Base-by-base conservation (phyloP, 192 early-diverging fungal genomes). In the Backusella westeae region DNA sequence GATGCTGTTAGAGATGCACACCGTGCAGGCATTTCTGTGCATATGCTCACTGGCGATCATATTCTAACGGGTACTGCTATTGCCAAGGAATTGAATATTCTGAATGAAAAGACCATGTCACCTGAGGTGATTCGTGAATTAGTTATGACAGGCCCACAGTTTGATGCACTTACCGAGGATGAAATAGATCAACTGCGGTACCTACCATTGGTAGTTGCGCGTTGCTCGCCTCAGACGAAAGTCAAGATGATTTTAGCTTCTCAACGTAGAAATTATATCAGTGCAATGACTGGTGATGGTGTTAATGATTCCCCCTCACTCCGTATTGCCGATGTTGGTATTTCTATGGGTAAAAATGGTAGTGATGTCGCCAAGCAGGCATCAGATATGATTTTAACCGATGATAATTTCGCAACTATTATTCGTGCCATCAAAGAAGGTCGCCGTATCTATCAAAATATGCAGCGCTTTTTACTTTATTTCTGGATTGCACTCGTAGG, bases 11-110 rank as follows among this genome's bases (percentile, higher is more conserved):
- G 86, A 67, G 89, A 89, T 72, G 95, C 95, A 72, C 93, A 96
- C 71, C 81, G 85, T n/a, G 96, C 97, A 5, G 97, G 97, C 14
- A 96, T 98, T 76, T 89, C 89, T 41, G 96, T 98, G 17, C 91
- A 95, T 67, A 98, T 98, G 96, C 88, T 98, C 56, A 98, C 97
- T 0, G 96, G 96, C 66, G 96, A 98, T 74, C 97, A 98, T 77
- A 89, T 93, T 4, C 85, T 90, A 35, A 97, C 96, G 0, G 96
- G 95, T 2, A 86, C 92, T 2, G 95, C 97, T 0, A 98, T 98
- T 83, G 96, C 96, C 19, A 90, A 90, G 53, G 89, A 98, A 76
- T 82, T 97, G 14, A 91, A 93, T 35, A 95, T 97, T 74, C 79
- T 96, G 56, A 72, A 80, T 53, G 74, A 68, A 41, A 19, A 35